Evolutionary conservation across 345 rosid genomes (phyloP).

Genomic region (Eucalyptus tenuipes): DNA sequence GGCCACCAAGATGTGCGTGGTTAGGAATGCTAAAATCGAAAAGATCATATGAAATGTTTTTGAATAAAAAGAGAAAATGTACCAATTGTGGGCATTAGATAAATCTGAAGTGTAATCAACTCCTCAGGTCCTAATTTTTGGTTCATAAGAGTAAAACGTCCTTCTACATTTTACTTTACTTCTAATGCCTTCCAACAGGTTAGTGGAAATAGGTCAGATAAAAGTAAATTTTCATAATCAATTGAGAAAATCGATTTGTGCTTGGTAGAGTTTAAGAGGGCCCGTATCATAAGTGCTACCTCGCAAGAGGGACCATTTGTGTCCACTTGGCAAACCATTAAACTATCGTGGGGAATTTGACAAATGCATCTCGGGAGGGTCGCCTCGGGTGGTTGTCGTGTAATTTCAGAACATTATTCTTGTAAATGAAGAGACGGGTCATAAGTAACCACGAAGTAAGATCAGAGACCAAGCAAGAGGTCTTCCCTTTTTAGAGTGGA

Average conservation of each 20-base stretch:
- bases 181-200: background rate
- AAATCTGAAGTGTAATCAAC: background rate
- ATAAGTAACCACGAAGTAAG: too few relatives aligned
- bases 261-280: background rate
- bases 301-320: background rate
- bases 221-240: too few relatives aligned
- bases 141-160: background rate
- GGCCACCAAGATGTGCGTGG: background rate
- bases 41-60: background rate
- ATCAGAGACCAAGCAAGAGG: too few relatives aligned
- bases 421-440: background rate
- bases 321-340: background rate
- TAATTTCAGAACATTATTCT: too few relatives aligned
- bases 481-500: too few relatives aligned
- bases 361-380: background rate
- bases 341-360: background rate
- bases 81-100: background rate
- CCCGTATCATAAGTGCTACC: background rate
- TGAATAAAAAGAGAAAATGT: background rate
- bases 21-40: background rate
- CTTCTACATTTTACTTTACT: background rate
- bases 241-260: background rate
- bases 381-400: background rate
- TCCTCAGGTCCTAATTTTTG: background rate
- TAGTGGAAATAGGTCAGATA: too few relatives aligned